These are phyloP conservation scores for Akanthomyces lecanii DNA, from an alignment of 2,329 filamentous ascomycete genomes.

Conservation along the genomic window DNA sequence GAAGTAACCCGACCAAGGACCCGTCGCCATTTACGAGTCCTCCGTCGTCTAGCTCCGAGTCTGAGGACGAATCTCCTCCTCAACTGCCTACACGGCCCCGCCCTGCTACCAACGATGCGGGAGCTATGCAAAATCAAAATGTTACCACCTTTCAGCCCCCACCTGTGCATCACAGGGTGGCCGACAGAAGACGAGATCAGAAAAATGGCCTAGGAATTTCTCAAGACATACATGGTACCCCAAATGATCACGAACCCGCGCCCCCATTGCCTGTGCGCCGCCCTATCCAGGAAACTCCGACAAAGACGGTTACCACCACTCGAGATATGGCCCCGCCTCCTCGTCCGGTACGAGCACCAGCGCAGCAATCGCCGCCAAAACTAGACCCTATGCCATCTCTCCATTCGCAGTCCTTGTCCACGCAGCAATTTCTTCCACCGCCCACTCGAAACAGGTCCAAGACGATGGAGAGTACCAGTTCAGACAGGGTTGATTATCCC, in stretches of 20 bases:
- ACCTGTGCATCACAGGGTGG: constrained; percentile 44
- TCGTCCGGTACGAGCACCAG: constrained; percentile 37
- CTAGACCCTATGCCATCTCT: not conserved
- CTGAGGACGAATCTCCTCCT: constrained; percentile 48
- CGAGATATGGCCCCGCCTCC: constrained; percentile 24
- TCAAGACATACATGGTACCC: constrained; percentile 36
- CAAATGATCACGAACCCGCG: constrained; percentile 40
- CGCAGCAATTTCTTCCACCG: constrained; percentile 28
- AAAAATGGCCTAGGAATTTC: constrained; percentile 40
- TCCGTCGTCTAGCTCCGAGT: constrained; percentile 61
- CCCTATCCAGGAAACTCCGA: constrained; percentile 25
- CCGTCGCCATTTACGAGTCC: constrained; percentile 84
- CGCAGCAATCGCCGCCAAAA: constrained; percentile 1
- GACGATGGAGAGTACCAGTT: constrained; percentile 37
- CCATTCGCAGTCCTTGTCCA: constrained; percentile 19
- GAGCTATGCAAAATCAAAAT: constrained; percentile 22
- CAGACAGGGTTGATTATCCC: constrained; percentile 21
- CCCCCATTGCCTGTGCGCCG: constrained; percentile 50
- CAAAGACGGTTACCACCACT: not conserved
- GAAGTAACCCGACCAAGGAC: constrained; percentile 30
- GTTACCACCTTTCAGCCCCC: constrained; percentile 45
- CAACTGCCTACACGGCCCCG: constrained; percentile 48
- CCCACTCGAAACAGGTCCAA: constrained; percentile 31
- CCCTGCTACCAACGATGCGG: constrained; percentile 31
- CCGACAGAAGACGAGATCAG: constrained; percentile 43